Evolutionary conservation across 371 early-diverging fungal genomes (phyloP).

Genomic region (Mucor sp.): DNA sequence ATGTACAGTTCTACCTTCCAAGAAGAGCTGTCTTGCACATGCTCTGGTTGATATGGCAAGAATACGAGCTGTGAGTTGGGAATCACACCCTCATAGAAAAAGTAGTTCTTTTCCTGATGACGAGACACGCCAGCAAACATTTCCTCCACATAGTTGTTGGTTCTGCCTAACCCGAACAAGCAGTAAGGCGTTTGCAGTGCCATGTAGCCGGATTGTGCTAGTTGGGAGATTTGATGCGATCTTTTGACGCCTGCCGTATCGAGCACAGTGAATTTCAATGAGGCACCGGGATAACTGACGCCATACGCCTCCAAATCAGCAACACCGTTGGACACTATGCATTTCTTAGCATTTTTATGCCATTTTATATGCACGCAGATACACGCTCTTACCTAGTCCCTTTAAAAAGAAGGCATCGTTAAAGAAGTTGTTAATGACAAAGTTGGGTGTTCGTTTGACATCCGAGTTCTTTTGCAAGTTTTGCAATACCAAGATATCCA

Average conservation of each 20-base stretch:
- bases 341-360: not conserved
- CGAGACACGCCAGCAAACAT: conserved; percentile 84
- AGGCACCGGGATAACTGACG: conserved; percentile 81
- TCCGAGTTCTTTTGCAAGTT: conserved; percentile 10
- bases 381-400: conserved; percentile 59
- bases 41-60: conserved; percentile 75
- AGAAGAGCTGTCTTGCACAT: conserved; percentile 51
- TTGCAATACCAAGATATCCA: conserved; percentile 78
- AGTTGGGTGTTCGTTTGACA: conserved; percentile 39
- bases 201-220: conserved; percentile 77
- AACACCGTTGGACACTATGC: conserved; percentile 72
- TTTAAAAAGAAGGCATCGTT: conserved; percentile 95
- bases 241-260: conserved; percentile 79
- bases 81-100: conserved; percentile 81
- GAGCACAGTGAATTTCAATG: conserved; percentile 83
- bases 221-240: conserved; percentile 80
- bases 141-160: conserved; percentile 93
- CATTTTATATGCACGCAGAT: not conserved
- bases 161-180: conserved; percentile 88
- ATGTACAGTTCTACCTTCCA: conserved; percentile 90
- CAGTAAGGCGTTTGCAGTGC: conserved; percentile 82
- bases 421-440: conserved; percentile 83
- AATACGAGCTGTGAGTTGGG: conserved; percentile 93
- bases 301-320: conserved; percentile 71
- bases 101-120: conserved; percentile 59